Evolutionary conservation across 2,329 filamentous ascomycete species (phyloP), one percentile per base, ranked within the genome.

Genomic region (Microdochium nivale): DNA sequence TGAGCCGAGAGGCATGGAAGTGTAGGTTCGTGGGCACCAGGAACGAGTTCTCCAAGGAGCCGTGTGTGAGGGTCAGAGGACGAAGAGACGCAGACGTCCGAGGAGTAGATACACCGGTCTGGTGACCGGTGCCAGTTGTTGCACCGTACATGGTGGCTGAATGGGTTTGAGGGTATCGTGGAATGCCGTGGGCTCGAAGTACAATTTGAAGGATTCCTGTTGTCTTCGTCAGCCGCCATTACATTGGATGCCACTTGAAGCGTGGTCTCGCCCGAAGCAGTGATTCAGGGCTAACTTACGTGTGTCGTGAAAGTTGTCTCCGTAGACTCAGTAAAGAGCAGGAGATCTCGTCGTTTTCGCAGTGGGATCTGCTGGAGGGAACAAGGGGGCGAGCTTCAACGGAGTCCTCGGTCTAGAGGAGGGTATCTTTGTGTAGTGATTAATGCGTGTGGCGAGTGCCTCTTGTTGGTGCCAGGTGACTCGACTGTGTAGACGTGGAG

Each of bases 51-150:
- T 99, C 94, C 73, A 99, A 90, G 51, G 89, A 90, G 69, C 95
- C 94, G 72, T 99, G 94, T 59, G 84, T 81, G 65, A 99, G 81
- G 63, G 88, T 90, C 66, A 99, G 83, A 57, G 94, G 92, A 60
- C 94, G 88, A 59, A 96, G 84, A 58, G 92, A 96, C 59, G 90
- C 86, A 62, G 88, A 94, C 52, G 92, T 96, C 74, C 94, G 87
- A 62, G 94, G 94, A 62, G 94, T 99, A 60, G 91, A 95, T 67
- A 96, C 90, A 73, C 94, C 94, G 76, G 94, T 99, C 74, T 96
- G 91, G 56, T 88, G 84, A 73, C 87, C 88, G 54, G 85, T 88
- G 73, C 86, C 88, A 54, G 85, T 88, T 62, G 76, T 79, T 65
- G 87, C 84, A 73, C 88, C 88, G 81, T 94, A 95, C 90, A 96